Evolutionary conservation across 129 eudicot species (phyloP).

Genomic region (Centella asiatica): DNA sequence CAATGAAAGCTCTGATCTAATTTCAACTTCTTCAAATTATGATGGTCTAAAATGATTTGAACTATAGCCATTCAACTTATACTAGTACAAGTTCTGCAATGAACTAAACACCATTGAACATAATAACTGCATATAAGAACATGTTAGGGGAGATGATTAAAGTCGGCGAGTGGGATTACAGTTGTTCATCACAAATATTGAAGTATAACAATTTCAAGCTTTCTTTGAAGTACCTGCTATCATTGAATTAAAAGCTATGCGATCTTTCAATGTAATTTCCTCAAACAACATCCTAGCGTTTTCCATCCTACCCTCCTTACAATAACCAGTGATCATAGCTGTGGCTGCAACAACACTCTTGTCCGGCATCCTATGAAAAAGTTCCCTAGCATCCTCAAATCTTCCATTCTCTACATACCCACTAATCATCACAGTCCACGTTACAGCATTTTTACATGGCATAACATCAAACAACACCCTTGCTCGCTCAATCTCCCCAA

Average conservation of each 20-base stretch:
- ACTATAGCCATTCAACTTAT: too few relatives aligned
- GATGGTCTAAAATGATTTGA: too few relatives aligned
- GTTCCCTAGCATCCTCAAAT: slow-evolving; percentile 30
- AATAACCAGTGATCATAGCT: slow-evolving; percentile 49
- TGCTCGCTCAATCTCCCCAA: slow-evolving; percentile 35
- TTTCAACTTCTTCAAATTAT: too few relatives aligned
- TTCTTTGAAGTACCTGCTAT: slow-evolving; percentile 1
- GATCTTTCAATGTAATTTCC: slow-evolving; percentile 29
- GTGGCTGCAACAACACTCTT: slow-evolving; percentile 37
- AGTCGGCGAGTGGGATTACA: not conserved
- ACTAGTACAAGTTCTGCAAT: too few relatives aligned
- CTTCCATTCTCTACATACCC: slow-evolving; percentile 33
- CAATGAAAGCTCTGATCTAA: too few relatives aligned
- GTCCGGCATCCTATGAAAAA: slow-evolving; percentile 28
- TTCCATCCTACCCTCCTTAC: slow-evolving; percentile 46
- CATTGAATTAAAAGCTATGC: slow-evolving; percentile 42
- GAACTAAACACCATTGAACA: too few relatives aligned
- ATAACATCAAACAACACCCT: slow-evolving; percentile 40
- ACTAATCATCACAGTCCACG: slow-evolving; percentile 53
- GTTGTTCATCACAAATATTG: too few relatives aligned
- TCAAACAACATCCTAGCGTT: slow-evolving; percentile 42
- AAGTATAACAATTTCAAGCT: not conserved
- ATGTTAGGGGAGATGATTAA: not conserved
- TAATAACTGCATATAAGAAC: too few relatives aligned
- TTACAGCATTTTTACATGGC: slow-evolving; percentile 33